Evolutionary conservation across 2,329 filamentous ascomycete genomes (phyloP), one percentile per base, ranked within the genome.

Genomic region (Aspergillus sp.): DNA sequence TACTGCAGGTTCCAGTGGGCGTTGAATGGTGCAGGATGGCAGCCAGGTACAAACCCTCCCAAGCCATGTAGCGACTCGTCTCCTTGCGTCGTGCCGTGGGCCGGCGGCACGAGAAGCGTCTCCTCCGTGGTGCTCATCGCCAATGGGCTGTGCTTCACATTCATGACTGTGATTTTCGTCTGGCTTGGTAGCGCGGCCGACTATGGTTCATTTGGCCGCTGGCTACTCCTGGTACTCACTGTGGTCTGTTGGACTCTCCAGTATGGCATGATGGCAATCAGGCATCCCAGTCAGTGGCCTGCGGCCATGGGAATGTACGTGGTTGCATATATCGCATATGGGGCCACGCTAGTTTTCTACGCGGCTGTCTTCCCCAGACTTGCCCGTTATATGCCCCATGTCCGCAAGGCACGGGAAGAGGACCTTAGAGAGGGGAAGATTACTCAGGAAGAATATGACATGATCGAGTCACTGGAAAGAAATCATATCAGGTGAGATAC

Each of bases 91-190:
- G 67, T 76, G 13, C 62, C 68, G 1, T 76, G 72, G 72, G 68
- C 66, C 1, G 69, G 68, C 1, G 69, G 72, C 14, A 70, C 69
- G 3, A 63, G 64, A 55, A 69, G 68, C 5, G 67, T 70, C 44
- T 65, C 72, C 7, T 75, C 71, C 4, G 67, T 76, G 7, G 64
- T 75, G 3, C 56, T 76, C 3, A 73, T 76, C 25, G 73, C 72
- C 17, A 75, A 75, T 50, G 72, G 73, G 7, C 65, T 76, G 42
- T 74, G 71, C 45, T 76, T 76, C 52, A 61, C 69, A 3, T 68
- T 73, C 45, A 75, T 75, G 72, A 73, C 72, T 0, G 58, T 75
- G 3, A 71, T 75, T n/a, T 75, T 75, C 36, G 64, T 76, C 5
- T 70, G 66, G 59, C 58, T 75, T 1, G 73, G 73, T 0, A 74